phyloP scores from a whole-genome alignment of 768 basidiomycete species.

The Ramaria sp. region DNA sequence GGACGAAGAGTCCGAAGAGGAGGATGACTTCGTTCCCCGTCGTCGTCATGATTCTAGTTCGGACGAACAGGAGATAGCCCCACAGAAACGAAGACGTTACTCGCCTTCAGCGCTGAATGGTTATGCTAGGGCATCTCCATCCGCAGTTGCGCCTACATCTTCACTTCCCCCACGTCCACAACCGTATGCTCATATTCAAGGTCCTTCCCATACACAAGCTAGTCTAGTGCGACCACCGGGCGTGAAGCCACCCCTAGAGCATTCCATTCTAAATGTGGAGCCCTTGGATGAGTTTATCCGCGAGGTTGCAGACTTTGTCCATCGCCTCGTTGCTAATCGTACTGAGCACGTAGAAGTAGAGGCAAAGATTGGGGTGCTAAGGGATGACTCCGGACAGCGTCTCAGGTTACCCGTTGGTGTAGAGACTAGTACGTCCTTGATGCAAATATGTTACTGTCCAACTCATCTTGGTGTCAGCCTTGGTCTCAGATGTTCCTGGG shows the following conservation, averaged over 20 bases:
- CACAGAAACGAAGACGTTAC: conserved; percentile 29
- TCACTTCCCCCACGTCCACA: conserved; percentile 19
- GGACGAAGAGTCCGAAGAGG: conserved; percentile 18
- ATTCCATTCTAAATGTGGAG: conserved; percentile 78
- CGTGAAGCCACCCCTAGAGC: conserved; percentile 17
- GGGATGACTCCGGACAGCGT: conserved; percentile 47
- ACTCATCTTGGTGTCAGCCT: conserved; percentile 34
- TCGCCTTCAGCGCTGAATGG: conserved; percentile 22
- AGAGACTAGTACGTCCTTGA: conserved; percentile 62
- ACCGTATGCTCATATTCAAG: not conserved
- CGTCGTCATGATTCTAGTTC: conserved; percentile 7
- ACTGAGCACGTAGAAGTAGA: conserved; percentile 69
- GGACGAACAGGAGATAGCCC: conserved; percentile 11
- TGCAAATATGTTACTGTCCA: not conserved
- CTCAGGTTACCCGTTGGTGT: conserved; percentile 62
- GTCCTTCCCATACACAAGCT: not conserved
- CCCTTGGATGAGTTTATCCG: conserved; percentile 89
- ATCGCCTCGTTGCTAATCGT: conserved; percentile 52
- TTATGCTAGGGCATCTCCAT: conserved; percentile 16
- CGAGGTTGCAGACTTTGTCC: conserved; percentile 83
- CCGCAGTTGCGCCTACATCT: conserved; percentile 36
- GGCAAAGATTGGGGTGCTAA: conserved; percentile 76
- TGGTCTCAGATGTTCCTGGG: conserved; percentile 49
- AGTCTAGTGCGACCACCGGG: not conserved
- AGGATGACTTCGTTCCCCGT: conserved; percentile 14